Base-by-base conservation (phyloP, 139 green algal genomes). In the Dunaliella primolecta region DNA sequence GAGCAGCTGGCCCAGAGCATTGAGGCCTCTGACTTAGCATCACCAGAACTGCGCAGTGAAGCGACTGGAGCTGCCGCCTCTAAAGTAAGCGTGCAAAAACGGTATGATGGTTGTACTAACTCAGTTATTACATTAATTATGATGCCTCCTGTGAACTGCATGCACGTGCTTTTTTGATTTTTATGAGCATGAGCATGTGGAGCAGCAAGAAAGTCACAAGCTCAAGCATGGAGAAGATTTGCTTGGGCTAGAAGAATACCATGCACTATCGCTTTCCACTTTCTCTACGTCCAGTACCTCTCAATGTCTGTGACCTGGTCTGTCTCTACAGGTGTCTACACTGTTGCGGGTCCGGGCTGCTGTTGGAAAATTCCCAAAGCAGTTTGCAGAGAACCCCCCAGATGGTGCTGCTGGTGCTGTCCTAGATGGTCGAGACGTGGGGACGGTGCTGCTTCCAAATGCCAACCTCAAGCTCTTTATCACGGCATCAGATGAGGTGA, bases 401-500 rank as follows among this genome's bases (percentile, higher is more conserved):
- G 15, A 64, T 15, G 46, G 46, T 64, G 46, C 46, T 25, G 46
- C 46, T 64, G 80, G 80, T 32, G n/a, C 80, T 35, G 31, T 84
- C 2, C 80, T 84, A 37, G 80, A 84, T 75, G 80, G 80, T 31
- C 80, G 80, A 32, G 80, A 84, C 75, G 80, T 84, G 7, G 80
- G 80, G 27, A 84, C 80, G 2, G 80, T 84, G 29, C 30, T 84
- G 35, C 64, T 36, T 23, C 80, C 80, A 29, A 3, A 74, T 32
- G 80, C 80, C 15, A n/a, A 74, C 36, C 33, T 75, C 34, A 84
- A 84, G 80, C 36, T 84, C 15, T 84, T 76, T 35, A n/a, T 84
- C 27, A 75, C 38, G 15, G 80, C 80, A 37, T 64, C 46, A 64
- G 46, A 64, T 15, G 46, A 64, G 46, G 46, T 64, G 15, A 15